Percentiles rank a stretch among this genome's conserved stretches.
Conservation (phyloP, 164 flowering plant genomes). For the Chimonanthus salicifolius region DNA sequence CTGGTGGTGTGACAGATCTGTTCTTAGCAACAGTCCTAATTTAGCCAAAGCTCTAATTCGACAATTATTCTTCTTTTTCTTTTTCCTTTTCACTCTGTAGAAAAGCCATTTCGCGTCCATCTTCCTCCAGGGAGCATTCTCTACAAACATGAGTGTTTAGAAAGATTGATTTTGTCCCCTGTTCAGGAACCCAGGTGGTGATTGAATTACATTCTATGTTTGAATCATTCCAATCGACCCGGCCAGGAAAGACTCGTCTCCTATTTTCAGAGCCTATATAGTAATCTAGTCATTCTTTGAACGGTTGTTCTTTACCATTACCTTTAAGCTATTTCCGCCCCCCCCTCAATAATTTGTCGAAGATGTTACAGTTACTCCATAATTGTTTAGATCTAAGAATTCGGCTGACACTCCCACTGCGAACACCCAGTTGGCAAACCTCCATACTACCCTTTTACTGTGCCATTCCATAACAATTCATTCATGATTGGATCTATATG, state of each 20-base stretch:
- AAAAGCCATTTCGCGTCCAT: too few relatives aligned
- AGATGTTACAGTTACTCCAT: not conserved
- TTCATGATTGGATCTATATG: not conserved
- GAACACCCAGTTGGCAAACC: not conserved
- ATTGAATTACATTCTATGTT: not conserved
- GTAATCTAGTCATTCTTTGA: not conserved
- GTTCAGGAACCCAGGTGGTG: not conserved
- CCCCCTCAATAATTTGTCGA: not conserved
- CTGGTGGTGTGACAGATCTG: too few relatives aligned
- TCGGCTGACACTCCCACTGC: not conserved
- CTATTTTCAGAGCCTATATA: not conserved
- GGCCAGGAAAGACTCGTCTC: not conserved
- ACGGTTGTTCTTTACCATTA: not conserved
- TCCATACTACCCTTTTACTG: not conserved
- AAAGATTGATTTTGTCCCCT: not conserved
- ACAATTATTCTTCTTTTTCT: too few relatives aligned
- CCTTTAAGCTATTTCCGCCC: not conserved
- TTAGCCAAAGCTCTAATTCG: too few relatives aligned
- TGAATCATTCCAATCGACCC: not conserved
- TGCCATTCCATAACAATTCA: not conserved
- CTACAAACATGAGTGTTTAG: not conserved
- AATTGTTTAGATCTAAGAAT: not conserved
- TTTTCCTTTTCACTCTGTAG: too few relatives aligned
- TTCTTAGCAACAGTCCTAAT: too few relatives aligned
- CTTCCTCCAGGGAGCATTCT: not conserved